These are phyloP conservation scores for Drosera spatulata DNA, from an alignment of 179 eudicot genomes.

Conservation along the genomic window DNA sequence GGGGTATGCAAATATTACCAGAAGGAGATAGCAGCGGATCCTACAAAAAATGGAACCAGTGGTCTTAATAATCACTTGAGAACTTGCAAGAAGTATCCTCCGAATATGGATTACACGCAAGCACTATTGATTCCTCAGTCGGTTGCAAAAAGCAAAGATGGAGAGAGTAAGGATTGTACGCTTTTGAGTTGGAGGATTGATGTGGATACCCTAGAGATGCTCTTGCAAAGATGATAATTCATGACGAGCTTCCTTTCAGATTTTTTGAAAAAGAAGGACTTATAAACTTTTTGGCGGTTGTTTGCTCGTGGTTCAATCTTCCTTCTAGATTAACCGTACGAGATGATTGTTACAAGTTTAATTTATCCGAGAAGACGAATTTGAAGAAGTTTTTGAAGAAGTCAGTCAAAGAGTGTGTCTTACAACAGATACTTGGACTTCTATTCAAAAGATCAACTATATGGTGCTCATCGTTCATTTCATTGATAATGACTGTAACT, in stretches of 20 bases:
- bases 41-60: too few relatives aligned
- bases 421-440: constrained; percentile 18
- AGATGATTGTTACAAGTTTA: constrained; percentile 4
- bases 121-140: too few relatives aligned
- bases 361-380: neutral
- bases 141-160: too few relatives aligned
- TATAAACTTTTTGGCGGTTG: neutral
- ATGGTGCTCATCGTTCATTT: constrained; percentile 11
- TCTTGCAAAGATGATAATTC: constrained; percentile 4
- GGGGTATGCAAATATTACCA: too few relatives aligned
- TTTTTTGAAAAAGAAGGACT: constrained; percentile 9
- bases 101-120: too few relatives aligned
- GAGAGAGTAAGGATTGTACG: too few relatives aligned
- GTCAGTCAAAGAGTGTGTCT: constrained; percentile 4
- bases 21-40: too few relatives aligned
- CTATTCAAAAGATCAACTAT: constrained; percentile 4
- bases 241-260: constrained; percentile 5
- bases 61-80: too few relatives aligned
- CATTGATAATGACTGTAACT: constrained; percentile 13
- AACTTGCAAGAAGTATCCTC: too few relatives aligned
- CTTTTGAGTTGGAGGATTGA: too few relatives aligned
- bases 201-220: too few relatives aligned
- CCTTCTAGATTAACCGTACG: neutral
- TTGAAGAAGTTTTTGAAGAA: neutral
- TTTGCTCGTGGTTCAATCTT: neutral